Conservation (phyloP, 441 rosid genomes). For the Biscutella laevigata region DNA sequence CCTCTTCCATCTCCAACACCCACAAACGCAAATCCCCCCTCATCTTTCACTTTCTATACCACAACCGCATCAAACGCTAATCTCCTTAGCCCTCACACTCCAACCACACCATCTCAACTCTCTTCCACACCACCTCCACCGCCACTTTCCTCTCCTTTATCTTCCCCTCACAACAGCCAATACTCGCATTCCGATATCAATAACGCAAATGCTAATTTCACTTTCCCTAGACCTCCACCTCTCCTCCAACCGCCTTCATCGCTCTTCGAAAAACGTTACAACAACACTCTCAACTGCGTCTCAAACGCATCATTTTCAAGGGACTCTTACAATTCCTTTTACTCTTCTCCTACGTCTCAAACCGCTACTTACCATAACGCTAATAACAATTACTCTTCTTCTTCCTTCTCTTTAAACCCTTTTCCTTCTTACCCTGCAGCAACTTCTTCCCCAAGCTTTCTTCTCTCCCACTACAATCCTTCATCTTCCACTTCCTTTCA, state of each 20-base stretch:
- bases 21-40: conserved; percentile 29
- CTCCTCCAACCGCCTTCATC: conserved; percentile 39
- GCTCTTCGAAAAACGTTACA: conserved; percentile 36
- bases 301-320: conserved; percentile 33
- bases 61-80: conserved; percentile 18
- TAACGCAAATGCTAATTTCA: conserved; percentile 13
- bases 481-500: conserved; percentile 29
- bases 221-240: conserved; percentile 44
- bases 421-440: conserved; percentile 22
- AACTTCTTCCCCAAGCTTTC: conserved; percentile 25
- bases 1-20: conserved; percentile 29
- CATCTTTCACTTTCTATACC: conserved; percentile 43
- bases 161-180: conserved; percentile 29
- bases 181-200: conserved; percentile 16
- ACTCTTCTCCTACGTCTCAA: conserved; percentile 20
- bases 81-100: conserved; percentile 24
- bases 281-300: conserved; percentile 10
- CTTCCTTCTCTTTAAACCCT: conserved; percentile 25
- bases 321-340: conserved; percentile 22
- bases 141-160: conserved; percentile 32
- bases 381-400: conserved; percentile 16
- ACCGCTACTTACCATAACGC: conserved; percentile 18
- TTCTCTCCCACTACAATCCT: conserved; percentile 26
- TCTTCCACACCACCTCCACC: conserved; percentile 35
- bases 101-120: conserved; percentile 21